phyloP scores from a whole-genome alignment of 768 basidiomycete genomes.

The Rickenella mellea region DNA sequence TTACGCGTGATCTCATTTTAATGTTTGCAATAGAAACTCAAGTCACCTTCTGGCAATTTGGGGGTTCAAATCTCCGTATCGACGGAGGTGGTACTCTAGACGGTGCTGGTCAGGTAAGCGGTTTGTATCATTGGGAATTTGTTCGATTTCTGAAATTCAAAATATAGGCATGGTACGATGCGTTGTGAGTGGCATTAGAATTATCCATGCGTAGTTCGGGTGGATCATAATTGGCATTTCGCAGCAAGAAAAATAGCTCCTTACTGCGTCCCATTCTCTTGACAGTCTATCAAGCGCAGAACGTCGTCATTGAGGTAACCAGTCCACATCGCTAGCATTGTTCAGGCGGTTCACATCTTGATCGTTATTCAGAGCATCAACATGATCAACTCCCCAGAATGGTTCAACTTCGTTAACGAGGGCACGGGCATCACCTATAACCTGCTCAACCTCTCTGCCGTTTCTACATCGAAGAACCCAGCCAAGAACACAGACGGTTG shows the following conservation, averaged over 20 bases:
- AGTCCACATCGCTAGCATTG: background rate
- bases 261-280: slow-evolving; percentile 37
- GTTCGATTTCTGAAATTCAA: background rate
- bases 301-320: slow-evolving; percentile 25
- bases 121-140: background rate
- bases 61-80: slow-evolving; percentile 36
- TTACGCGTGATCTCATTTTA: background rate
- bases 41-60: slow-evolving; percentile 45
- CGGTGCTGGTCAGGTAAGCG: slow-evolving; percentile 50
- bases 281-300: slow-evolving; percentile 33
- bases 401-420: slow-evolving; percentile 31
- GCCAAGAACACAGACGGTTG: slow-evolving; percentile 33
- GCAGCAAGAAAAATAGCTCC: slow-evolving; percentile 33
- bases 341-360: background rate
- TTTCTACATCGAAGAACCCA: slow-evolving; percentile 24
- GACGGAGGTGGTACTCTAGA: slow-evolving; percentile 59
- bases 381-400: slow-evolving; percentile 38
- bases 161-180: slow-evolving; percentile 44
- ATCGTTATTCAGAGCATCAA: slow-evolving; percentile 23
- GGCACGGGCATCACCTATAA: slow-evolving; percentile 31
- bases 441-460: slow-evolving; percentile 24
- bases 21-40: slow-evolving; percentile 23
- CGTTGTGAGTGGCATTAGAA: slow-evolving; percentile 24
- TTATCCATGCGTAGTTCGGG: background rate
- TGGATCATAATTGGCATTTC: slow-evolving; percentile 3